Evolutionary conservation across 2,329 filamentous ascomycete genomes (phyloP), one percentile per base, ranked within the genome.

Genomic region (Cordyceps tenuipes): DNA sequence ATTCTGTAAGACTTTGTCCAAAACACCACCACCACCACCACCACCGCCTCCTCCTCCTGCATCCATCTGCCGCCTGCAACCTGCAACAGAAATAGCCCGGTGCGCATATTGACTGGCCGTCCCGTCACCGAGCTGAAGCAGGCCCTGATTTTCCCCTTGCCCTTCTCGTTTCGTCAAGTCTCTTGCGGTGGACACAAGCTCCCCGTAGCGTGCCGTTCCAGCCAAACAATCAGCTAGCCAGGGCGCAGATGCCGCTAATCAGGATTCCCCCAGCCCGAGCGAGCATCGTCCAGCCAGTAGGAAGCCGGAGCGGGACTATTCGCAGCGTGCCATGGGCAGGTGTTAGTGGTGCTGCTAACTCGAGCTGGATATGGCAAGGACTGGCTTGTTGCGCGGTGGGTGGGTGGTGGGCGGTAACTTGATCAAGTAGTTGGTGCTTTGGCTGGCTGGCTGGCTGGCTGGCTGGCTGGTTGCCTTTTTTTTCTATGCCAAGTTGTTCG

Each of bases 221-320:
- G 39, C 56, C 48, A 36, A 36, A 47, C 19, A 46, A 52, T 29
- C 41, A 47, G 57, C 47, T 59, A 59, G 57, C 48, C 57, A 51
- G 49, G 48, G 48, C 48, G 49, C 19, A 52, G 57, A 52, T 59
- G 57, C 48, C 57, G 57, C 57, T 52, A 59, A 52, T 52, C 57
- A 59, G 41, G 26, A 47, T 56, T 3, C 41, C 36, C 57, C 49
- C 56, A 52, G 49, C 49, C 49, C 39, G 41, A 59, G 57, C 57
- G 49, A 52, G 48, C 57, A 1, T 44, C 21, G 41, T n/a, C 39
- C 56, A 50, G 29, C 57, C 57, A 59, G 46, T 59, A 46, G 49
- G 39, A 46, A n/a, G 48, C n/a, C 10, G 10, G 46, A 29, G 21
- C 3, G 8, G 17, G 48, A 10, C 15, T 19, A 31, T 52, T 59